A percentile compares a stretch with the other conserved stretches of the same genome.
phyloP scores from a whole-genome alignment of 352 stramenopile species.

The Pythium dissimile region DNA sequence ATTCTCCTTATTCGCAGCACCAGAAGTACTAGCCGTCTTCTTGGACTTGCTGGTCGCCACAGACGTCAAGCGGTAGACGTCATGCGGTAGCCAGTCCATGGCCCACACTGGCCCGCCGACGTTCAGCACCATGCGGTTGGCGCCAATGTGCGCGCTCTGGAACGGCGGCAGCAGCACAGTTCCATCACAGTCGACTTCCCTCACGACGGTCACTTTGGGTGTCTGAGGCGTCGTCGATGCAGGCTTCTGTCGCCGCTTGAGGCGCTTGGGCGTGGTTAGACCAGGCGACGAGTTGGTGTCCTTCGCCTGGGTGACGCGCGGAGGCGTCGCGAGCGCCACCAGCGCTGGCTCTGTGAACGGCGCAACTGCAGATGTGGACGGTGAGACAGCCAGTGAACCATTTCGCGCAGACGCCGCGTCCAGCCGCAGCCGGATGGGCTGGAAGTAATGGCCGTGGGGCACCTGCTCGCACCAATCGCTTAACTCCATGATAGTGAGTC shows the following conservation, averaged over 20 bases:
- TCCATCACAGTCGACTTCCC: slow-evolving; percentile 15
- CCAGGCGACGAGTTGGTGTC: background rate
- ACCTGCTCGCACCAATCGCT: slow-evolving; percentile 28
- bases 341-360: background rate
- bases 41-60: slow-evolving; percentile 2
- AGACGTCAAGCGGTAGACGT: slow-evolving; percentile 18
- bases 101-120: slow-evolving; percentile 73
- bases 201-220: background rate
- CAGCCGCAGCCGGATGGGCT: slow-evolving; percentile 24
- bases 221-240: slow-evolving; percentile 2
- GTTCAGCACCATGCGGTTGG: slow-evolving; percentile 51
- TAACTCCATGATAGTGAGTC: slow-evolving; percentile 20
- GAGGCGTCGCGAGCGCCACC: slow-evolving; percentile 5
- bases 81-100: slow-evolving; percentile 71
- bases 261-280: slow-evolving; percentile 19
- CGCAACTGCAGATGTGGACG: background rate
- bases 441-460: slow-evolving; percentile 26
- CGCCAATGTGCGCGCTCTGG: slow-evolving; percentile 31
- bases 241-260: slow-evolving; percentile 27
- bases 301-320: background rate
- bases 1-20: slow-evolving; percentile 37
- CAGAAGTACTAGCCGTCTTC: background rate
- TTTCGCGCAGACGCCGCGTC: background rate
- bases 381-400: background rate
- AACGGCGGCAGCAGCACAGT: slow-evolving; percentile 45